These are phyloP conservation scores for Suillus subalutaceus DNA, from an alignment of 768 basidiomycete species.

Conservation along the genomic window DNA sequence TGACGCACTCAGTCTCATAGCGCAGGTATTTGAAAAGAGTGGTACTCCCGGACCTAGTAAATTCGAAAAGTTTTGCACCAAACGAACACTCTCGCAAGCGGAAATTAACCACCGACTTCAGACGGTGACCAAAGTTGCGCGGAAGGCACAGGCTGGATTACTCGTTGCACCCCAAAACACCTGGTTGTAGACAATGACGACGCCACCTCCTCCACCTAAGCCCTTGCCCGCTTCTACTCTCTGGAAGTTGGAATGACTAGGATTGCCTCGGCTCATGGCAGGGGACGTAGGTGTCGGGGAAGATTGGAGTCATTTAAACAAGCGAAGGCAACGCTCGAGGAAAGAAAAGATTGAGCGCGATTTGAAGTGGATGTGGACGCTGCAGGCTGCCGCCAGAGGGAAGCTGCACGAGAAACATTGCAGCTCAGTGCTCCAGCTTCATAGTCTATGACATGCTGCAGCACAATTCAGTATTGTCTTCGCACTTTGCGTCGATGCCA, in stretches of 20 bases:
- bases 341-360: constrained; percentile 47
- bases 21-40: constrained; percentile 57
- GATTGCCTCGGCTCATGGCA: constrained; percentile 19
- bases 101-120: constrained; percentile 22
- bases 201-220: constrained; percentile 3
- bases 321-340: constrained; percentile 50
- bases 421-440: constrained; percentile 1
- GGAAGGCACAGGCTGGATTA: constrained; percentile 19
- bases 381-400: constrained; percentile 29
- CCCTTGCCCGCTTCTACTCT: constrained; percentile 17
- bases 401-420: constrained; percentile 1
- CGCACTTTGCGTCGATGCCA: too few species aligned
- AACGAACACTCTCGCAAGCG: constrained; percentile 31
- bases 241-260: constrained; percentile 23
- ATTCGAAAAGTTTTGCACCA: constrained; percentile 41
- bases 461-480: not conserved
- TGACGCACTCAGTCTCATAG: not conserved
- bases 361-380: constrained; percentile 39
- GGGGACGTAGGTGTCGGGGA: constrained; percentile 35
- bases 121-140: constrained; percentile 16
- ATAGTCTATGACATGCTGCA: not conserved
- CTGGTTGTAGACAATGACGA: constrained; percentile 44
- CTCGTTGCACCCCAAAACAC: constrained; percentile 27
- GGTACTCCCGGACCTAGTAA: constrained; percentile 51
- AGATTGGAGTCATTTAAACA: constrained; percentile 62